A percentile compares a stretch with the other conserved stretches of the same genome.
These are phyloP conservation scores for Amoebophrya sp. DNA, from an alignment of 169 alveolate genomes.

Conservation along the genomic window DNA sequence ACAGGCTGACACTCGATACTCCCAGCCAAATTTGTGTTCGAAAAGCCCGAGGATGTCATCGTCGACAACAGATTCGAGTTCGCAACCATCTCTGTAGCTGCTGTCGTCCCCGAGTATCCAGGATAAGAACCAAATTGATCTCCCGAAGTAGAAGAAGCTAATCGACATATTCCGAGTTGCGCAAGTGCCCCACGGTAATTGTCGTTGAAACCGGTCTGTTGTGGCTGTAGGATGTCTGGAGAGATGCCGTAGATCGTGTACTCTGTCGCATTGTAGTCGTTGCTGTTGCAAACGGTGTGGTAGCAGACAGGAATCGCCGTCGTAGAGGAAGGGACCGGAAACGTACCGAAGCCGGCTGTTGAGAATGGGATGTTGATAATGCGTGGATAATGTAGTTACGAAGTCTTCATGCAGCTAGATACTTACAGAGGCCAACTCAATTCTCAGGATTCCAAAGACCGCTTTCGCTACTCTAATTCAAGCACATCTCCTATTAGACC, in stretches of 20 bases:
- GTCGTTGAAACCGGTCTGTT: neutral
- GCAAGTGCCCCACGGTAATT: neutral
- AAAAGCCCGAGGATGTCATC: neutral
- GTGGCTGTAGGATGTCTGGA: neutral
- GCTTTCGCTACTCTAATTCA: too few relatives aligned
- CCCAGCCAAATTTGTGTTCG: neutral
- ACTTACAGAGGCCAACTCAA: too few relatives aligned
- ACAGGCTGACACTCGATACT: neutral
- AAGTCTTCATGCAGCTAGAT: too few relatives aligned
- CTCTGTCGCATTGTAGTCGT: neutral
- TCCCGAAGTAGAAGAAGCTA: neutral
- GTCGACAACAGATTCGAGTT: neutral
- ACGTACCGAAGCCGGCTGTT: neutral
- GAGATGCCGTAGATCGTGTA: neutral
- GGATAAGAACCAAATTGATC: too few relatives aligned
- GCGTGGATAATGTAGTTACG: too few relatives aligned
- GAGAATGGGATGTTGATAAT: too few relatives aligned
- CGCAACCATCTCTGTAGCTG: neutral
- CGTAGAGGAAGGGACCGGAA: neutral
- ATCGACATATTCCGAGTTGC: neutral
- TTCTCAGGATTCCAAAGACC: too few relatives aligned
- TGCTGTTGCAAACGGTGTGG: neutral
- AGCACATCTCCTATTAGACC: too few relatives aligned
- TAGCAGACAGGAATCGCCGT: neutral
- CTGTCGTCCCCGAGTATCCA: too few relatives aligned